Conservation (phyloP, 306 rosid species). For the Lathyrus oleraceus region DNA sequence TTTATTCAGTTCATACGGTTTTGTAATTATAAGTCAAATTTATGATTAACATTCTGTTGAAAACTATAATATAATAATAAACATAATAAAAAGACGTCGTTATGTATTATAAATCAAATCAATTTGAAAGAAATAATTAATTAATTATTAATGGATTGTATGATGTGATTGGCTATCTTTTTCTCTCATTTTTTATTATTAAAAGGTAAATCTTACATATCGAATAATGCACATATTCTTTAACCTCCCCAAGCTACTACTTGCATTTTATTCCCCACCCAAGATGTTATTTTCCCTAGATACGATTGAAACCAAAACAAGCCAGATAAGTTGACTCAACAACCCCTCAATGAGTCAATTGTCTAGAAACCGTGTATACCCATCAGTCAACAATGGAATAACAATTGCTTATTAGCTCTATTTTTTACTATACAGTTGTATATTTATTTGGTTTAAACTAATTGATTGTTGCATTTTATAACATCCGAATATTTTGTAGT, state of each 20-base stretch:
- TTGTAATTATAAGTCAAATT: too few species aligned
- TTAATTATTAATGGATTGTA: neutral
- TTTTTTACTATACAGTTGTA: too few species aligned
- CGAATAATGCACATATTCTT: neutral
- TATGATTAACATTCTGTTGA: too few species aligned
- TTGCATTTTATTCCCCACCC: slow-evolving; percentile 32
- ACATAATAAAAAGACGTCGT: too few species aligned
- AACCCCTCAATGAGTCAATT: neutral
- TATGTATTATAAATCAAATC: neutral
- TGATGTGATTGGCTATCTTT: neutral
- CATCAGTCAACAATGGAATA: neutral
- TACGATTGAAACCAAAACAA: neutral
- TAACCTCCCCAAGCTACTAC: neutral
- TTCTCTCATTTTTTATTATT: neutral
- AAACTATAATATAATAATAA: too few species aligned
- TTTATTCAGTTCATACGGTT: neutral
- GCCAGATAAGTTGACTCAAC: neutral
- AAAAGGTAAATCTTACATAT: neutral
- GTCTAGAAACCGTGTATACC: neutral
- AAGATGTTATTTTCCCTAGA: slow-evolving; percentile 27
- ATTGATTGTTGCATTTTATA: too few species aligned
- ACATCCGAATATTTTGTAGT: too few species aligned
- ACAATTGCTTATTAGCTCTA: neutral
- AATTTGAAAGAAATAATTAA: neutral
- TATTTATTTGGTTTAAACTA: too few species aligned